Conservation (phyloP, 805 yeast genomes). For the Sugiyamaella qingdaonensis region DNA sequence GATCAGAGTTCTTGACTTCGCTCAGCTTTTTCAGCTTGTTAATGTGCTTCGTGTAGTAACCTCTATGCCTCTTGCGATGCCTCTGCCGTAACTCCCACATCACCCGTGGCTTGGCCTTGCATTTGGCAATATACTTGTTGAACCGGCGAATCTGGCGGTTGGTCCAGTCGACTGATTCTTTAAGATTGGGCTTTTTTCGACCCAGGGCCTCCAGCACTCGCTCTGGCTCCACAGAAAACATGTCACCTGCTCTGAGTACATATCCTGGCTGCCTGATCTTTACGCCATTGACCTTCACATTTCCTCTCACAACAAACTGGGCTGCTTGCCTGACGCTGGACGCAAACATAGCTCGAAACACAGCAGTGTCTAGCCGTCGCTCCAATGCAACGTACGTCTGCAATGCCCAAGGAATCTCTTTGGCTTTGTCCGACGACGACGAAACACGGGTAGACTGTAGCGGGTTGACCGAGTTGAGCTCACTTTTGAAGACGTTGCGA, state of each 20-base stretch:
- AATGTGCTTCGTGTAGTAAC: conserved; percentile 18
- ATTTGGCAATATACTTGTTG: conserved; percentile 66
- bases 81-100: conserved; percentile 42
- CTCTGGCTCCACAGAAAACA: conserved; percentile 80
- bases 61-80: conserved; percentile 21
- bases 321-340: conserved; percentile 92
- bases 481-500: conserved; percentile 62
- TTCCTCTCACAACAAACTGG: conserved; percentile 73
- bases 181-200: conserved; percentile 70
- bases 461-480: conserved; percentile 81
- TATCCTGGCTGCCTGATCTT: conserved; percentile 73
- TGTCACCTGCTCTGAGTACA: conserved; percentile 76
- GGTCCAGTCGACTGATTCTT: conserved; percentile 64
- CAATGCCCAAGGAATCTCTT: conserved; percentile 70
- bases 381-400: conserved; percentile 89
- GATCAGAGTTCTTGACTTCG: conserved; percentile 36
- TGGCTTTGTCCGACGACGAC: conserved; percentile 24
- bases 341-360: conserved; percentile 91
- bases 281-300: conserved; percentile 83
- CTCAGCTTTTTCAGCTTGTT: conserved; percentile 12
- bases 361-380: conserved; percentile 81
- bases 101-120: conserved; percentile 51
- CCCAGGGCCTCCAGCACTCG: conserved; percentile 84
- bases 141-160: conserved; percentile 66
- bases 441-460: conserved; percentile 76